Evolutionary conservation across 148 eudicot genomes (phyloP).

Genomic region (Chenopodium album): DNA sequence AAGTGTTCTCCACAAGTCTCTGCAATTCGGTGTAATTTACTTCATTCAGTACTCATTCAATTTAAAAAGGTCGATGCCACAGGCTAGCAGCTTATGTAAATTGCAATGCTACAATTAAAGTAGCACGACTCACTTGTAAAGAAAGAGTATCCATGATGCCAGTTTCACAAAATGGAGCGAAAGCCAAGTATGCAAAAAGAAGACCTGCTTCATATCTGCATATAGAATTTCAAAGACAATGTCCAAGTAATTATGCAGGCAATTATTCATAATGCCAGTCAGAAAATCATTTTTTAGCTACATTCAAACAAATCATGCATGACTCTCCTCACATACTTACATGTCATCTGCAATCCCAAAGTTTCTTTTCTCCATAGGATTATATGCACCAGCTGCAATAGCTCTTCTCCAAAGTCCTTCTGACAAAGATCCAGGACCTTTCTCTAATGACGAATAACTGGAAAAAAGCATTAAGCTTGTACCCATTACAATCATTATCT

Average conservation of each 20-base stretch:
- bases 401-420: conserved; percentile 98
- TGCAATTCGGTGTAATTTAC: conserved; percentile 36
- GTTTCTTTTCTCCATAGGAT: conserved; percentile 79
- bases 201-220: conserved; percentile 97
- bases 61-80: not conserved
- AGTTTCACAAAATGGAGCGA: conserved; percentile 84
- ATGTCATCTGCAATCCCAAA: conserved; percentile 98
- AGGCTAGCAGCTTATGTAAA: conserved; percentile 3
- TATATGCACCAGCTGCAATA: conserved; percentile 73
- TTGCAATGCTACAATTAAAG: not conserved
- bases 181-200: conserved; percentile 79
- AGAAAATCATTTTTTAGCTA: not conserved
- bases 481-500: not conserved
- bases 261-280: not conserved
- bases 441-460: conserved; percentile 66
- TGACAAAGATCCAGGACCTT: conserved; percentile 51
- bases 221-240: conserved; percentile 11
- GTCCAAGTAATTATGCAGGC: not conserved
- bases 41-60: conserved; percentile 9
- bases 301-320: not conserved
- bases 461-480: conserved; percentile 20
- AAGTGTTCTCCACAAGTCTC: conserved; percentile 96
- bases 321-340: conserved; percentile 36
- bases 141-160: conserved; percentile 86
- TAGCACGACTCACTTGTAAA: conserved; percentile 54